phyloP scores from a whole-genome alignment of 106 monocot genomes.

The Alisma plantagoaquatica region DNA sequence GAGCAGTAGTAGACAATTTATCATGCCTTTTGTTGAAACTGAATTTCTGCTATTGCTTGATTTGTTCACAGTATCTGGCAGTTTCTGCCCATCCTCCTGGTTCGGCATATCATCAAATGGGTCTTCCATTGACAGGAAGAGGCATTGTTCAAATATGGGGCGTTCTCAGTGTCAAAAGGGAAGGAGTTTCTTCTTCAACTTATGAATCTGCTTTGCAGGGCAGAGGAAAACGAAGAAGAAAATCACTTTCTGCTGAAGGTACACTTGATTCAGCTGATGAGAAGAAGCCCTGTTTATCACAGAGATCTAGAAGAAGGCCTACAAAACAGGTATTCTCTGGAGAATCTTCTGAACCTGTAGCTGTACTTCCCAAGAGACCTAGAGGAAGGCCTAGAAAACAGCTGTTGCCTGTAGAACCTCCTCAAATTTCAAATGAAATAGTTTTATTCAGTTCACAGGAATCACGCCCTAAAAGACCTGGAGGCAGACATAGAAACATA shows the following conservation, averaged over 20 bases:
- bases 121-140: constrained; percentile 55
- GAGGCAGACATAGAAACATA: too few relatives aligned
- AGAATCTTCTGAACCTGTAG: too few relatives aligned
- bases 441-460: too few relatives aligned
- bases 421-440: neutral
- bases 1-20: too few relatives aligned
- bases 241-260: neutral
- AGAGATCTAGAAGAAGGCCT: too few relatives aligned
- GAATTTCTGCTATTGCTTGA: too few relatives aligned
- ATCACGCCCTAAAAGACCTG: too few relatives aligned
- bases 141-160: constrained; percentile 93
- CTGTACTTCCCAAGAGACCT: constrained; percentile 5
- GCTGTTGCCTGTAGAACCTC: neutral
- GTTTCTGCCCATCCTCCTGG: constrained; percentile 81
- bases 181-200: constrained; percentile 6
- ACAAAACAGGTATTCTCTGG: too few relatives aligned
- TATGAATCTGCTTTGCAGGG: constrained; percentile 2
- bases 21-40: too few relatives aligned
- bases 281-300: too few relatives aligned
- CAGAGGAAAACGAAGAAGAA: constrained; percentile 19
- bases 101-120: constrained; percentile 79
- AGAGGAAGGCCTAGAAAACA: constrained; percentile 38
- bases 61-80: constrained; percentile 96
- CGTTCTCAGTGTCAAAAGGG: constrained; percentile 31
- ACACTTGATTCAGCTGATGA: constrained; percentile 4